phyloP scores from a whole-genome alignment of 257 asterid genomes.

The Henckelia pumila region DNA sequence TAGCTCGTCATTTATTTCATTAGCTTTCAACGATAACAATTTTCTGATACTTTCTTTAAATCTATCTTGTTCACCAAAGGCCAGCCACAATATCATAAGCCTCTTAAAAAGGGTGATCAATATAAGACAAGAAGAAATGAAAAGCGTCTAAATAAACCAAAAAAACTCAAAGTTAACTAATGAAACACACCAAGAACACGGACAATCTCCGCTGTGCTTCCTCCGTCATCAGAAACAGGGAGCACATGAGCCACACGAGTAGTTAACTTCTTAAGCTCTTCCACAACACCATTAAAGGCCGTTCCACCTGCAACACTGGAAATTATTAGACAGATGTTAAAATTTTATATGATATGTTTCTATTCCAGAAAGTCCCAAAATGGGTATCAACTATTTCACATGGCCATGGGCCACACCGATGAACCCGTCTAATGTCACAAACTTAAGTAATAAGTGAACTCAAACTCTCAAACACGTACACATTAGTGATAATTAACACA shows the following conservation, averaged over 20 bases:
- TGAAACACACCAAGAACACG: conserved; percentile 84
- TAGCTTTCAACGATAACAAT: conserved; percentile 2
- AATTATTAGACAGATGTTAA: conserved; percentile 19
- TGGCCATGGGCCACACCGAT: too few species aligned
- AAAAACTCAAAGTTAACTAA: conserved; percentile 4
- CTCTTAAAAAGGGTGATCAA: conserved; percentile 1
- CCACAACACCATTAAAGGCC: conserved; percentile 94
- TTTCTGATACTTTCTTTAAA: neutral
- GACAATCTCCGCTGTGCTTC: conserved; percentile 98
- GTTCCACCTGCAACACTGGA: conserved; percentile 79
- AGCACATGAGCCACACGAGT: conserved; percentile 87
- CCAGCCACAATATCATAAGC: conserved; percentile 2
- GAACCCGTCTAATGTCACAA: neutral
- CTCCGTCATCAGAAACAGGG: conserved; percentile 99
- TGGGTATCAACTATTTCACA: neutral
- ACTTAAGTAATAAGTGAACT: neutral
- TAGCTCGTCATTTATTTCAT: neutral
- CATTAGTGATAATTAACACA: neutral
- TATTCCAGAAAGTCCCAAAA: neutral
- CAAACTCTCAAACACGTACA: neutral
- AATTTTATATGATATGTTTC: conserved; percentile 3
- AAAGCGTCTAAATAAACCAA: conserved; percentile 19
- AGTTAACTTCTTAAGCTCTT: conserved; percentile 91
- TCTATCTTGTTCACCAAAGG: conserved; percentile 6
- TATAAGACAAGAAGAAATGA: conserved; percentile 1